Conservation (phyloP, 2,329 filamentous ascomycete genomes). For the Teratosphaeria viscida region DNA sequence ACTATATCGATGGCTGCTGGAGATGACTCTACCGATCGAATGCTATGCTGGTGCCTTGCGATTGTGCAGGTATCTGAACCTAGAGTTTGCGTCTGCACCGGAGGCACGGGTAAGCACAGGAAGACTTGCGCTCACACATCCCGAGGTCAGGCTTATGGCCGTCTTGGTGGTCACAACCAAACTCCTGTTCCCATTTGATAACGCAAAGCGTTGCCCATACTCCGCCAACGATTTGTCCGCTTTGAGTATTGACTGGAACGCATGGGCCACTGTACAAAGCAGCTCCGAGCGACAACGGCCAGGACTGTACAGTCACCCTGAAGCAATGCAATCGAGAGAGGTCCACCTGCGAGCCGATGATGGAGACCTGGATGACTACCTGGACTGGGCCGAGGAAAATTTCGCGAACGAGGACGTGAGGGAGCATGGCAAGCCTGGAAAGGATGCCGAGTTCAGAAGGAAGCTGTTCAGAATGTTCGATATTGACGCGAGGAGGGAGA, state of each 20-base stretch:
- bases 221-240: conserved; percentile 46
- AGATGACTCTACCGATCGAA: conserved; percentile 66
- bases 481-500: neutral
- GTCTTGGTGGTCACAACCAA: conserved; percentile 69
- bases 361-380: conserved; percentile 59
- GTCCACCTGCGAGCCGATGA: conserved; percentile 53
- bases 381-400: conserved; percentile 67
- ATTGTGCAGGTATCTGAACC: conserved; percentile 41
- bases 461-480: conserved; percentile 36
- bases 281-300: conserved; percentile 6
- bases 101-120: conserved; percentile 14
- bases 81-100: conserved; percentile 19
- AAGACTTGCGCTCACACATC: conserved; percentile 43
- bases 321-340: conserved; percentile 36
- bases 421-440: conserved; percentile 21
- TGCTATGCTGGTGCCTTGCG: conserved; percentile 49
- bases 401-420: conserved; percentile 43
- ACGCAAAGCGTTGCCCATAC: conserved; percentile 40
- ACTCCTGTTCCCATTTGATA: conserved; percentile 65
- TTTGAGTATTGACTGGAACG: conserved; percentile 59
- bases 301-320: neutral
- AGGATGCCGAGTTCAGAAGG: conserved; percentile 30
- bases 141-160: conserved; percentile 64
- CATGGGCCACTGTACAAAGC: conserved; percentile 49
- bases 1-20: conserved; percentile 58